These are phyloP conservation scores for Sophora flavescens DNA, from an alignment of 306 rosid species.

Conservation along the genomic window DNA sequence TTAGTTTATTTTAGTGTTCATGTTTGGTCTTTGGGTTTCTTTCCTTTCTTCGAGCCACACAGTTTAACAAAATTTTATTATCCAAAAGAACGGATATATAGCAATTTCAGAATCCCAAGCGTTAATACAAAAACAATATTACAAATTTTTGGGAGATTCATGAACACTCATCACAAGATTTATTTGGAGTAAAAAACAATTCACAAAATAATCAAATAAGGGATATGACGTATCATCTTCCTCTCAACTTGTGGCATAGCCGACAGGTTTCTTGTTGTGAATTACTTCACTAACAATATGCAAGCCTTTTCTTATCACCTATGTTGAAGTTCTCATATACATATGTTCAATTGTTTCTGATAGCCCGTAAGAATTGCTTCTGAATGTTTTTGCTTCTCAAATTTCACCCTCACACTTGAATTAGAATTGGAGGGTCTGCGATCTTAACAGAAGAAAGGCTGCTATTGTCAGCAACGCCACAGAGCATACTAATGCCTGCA, in stretches of 20 bases:
- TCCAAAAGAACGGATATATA: background rate
- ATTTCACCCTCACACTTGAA: slow-evolving; percentile 27
- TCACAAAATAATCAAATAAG: slow-evolving; percentile 38
- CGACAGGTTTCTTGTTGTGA: slow-evolving; percentile 29
- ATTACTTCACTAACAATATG: slow-evolving; percentile 42
- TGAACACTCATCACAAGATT: slow-evolving; percentile 1
- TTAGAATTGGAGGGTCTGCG: slow-evolving; percentile 31
- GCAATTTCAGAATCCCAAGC: slow-evolving; percentile 11
- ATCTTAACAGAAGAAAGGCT: slow-evolving; percentile 58
- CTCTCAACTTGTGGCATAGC: slow-evolving; percentile 45
- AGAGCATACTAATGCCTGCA: slow-evolving; percentile 84
- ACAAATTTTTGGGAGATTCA: slow-evolving; percentile 15
- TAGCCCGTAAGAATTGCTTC: slow-evolving; percentile 41
- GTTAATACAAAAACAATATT: slow-evolving; percentile 1
- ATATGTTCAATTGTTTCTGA: slow-evolving; percentile 37
- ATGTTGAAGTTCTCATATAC: slow-evolving; percentile 41
- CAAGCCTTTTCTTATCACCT: slow-evolving; percentile 11
- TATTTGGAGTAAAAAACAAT: slow-evolving; percentile 31
- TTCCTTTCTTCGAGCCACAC: background rate
- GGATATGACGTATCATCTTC: slow-evolving; percentile 24
- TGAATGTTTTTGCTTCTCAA: slow-evolving; percentile 41
- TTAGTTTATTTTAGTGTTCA: too few species aligned
- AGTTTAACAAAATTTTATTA: too few species aligned
- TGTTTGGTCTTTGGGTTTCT: background rate
- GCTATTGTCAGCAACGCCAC: slow-evolving; percentile 57